phyloP scores from a whole-genome alignment of 306 rosid genomes.

The Quercus variabilis region DNA sequence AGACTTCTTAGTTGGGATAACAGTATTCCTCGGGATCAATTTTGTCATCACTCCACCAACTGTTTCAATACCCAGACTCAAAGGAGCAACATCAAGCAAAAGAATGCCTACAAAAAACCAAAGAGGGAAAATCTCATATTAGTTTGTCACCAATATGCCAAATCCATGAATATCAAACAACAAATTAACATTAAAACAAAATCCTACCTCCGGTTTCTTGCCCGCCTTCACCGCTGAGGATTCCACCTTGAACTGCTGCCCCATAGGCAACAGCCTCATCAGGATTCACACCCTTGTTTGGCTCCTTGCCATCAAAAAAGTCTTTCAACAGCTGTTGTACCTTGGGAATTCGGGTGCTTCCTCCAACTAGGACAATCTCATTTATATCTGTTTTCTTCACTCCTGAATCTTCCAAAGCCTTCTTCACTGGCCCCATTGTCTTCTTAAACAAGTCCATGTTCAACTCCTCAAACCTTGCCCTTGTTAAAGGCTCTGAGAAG shows the following conservation, averaged over 20 bases:
- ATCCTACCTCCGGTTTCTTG: conserved; percentile 34
- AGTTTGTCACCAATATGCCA: not conserved
- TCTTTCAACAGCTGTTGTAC: conserved; percentile 48
- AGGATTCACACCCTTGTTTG: conserved; percentile 52
- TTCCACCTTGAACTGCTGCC: conserved; percentile 56
- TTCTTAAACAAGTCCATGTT: conserved; percentile 60
- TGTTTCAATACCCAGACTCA: conserved; percentile 58
- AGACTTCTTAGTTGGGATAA: conserved; percentile 52
- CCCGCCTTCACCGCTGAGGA: conserved; percentile 46
- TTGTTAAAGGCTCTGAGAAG: conserved; percentile 47
- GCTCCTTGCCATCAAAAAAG: conserved; percentile 58
- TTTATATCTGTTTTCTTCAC: conserved; percentile 41
- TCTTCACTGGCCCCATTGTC: conserved; percentile 51
- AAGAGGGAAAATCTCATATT: not conserved
- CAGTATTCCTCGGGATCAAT: conserved; percentile 52
- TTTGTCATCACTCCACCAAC: conserved; percentile 60
- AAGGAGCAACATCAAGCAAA: conserved; percentile 50
- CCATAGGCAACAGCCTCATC: conserved; percentile 63
- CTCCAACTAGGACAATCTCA: conserved; percentile 56
- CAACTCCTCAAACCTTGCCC: conserved; percentile 58
- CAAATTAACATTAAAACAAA: not conserved
- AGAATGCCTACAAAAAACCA: conserved; percentile 25
- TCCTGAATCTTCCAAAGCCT: conserved; percentile 45
- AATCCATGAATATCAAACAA: not conserved
- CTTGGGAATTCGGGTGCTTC: conserved; percentile 60